Evolutionary conservation across 1,284 basidiomycete species (phyloP).

Genomic region (Laetiporus sulphureus): DNA sequence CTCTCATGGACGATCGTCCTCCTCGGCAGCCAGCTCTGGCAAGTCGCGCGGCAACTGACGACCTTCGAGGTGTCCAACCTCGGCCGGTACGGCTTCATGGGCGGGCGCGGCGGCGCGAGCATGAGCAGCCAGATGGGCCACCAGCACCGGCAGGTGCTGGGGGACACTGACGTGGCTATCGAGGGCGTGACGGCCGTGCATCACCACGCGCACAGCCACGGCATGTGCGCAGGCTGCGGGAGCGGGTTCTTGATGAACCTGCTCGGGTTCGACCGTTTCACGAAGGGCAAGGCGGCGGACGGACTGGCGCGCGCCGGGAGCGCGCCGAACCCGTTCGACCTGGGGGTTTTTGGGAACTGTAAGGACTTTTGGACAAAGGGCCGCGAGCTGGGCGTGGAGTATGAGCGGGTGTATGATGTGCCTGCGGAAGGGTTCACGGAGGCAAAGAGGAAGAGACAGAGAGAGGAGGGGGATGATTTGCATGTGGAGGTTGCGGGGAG

Average conservation of each 20-base stretch:
- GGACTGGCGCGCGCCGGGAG: conserved; percentile 66
- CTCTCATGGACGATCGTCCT: conserved; percentile 91
- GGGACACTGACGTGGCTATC: conserved; percentile 14
- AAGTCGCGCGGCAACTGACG: conserved; percentile 91
- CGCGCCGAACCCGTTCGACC: conserved; percentile 89
- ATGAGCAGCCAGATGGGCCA: conserved; percentile 68
- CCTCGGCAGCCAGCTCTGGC: conserved; percentile 83
- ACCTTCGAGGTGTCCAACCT: conserved; percentile 95
- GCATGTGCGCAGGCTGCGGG: conserved; percentile 32
- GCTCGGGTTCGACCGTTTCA: conserved; percentile 90
- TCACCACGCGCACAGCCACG: conserved; percentile 27
- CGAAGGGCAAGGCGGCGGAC: conserved; percentile 80
- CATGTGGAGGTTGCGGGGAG: conserved; percentile 26
- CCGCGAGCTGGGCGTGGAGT: conserved; percentile 82
- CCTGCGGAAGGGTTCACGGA: conserved; percentile 77
- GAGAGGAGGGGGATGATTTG: conserved; percentile 50
- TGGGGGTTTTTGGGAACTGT: conserved; percentile 83
- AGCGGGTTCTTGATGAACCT: conserved; percentile 79
- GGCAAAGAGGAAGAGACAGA: conserved; percentile 50
- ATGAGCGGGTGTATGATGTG: conserved; percentile 85
- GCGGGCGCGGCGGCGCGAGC: conserved; percentile 77
- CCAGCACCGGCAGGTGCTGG: conserved; percentile 31
- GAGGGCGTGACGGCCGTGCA: conserved; percentile 15
- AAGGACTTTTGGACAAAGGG: conserved; percentile 93
- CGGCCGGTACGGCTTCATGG: conserved; percentile 95